Percentiles rank a stretch among this genome's conserved stretches.
phyloP scores from a whole-genome alignment of 2,329 filamentous ascomycete species.

The Blastomyces gilchristii region DNA sequence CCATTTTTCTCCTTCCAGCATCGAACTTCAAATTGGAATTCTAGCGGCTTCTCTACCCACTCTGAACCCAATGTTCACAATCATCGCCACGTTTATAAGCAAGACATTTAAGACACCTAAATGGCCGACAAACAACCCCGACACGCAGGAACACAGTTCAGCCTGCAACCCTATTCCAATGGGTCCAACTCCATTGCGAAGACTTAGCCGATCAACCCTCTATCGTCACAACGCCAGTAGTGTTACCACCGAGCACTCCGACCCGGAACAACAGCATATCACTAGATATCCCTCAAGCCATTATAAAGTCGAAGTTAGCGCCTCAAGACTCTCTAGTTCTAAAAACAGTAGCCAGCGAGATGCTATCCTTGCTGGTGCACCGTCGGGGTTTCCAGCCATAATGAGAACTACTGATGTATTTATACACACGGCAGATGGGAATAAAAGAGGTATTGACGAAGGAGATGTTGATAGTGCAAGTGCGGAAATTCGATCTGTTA shows the following conservation, averaged over 20 bases:
- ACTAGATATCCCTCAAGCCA: slow-evolving; percentile 8
- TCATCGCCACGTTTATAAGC: slow-evolving; percentile 9
- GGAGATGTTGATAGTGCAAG: not conserved
- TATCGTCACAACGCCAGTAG: slow-evolving; percentile 1
- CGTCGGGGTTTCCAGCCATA: slow-evolving; percentile 11
- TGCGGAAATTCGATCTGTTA: not conserved
- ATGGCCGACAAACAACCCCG: slow-evolving; percentile 4
- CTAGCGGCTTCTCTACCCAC: slow-evolving; percentile 34
- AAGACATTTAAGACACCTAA: not conserved
- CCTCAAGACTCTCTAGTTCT: not conserved
- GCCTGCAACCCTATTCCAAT: slow-evolving; percentile 5
- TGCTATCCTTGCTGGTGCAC: not conserved
- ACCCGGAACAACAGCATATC: not conserved
- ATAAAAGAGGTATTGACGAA: not conserved
- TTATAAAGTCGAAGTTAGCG: slow-evolving; percentile 16
- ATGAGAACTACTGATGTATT: slow-evolving; percentile 17
- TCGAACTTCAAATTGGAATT: slow-evolving; percentile 35
- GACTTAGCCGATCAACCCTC: slow-evolving; percentile 3
- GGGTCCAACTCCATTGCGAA: slow-evolving; percentile 5
- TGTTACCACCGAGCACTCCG: not conserved
- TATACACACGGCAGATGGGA: slow-evolving; percentile 12
- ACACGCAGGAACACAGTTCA: not conserved
- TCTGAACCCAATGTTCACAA: slow-evolving; percentile 30
- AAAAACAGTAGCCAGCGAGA: not conserved
- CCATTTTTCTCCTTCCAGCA: slow-evolving; percentile 19